Percentiles rank a stretch among this genome's conserved stretches.
phyloP scores from a whole-genome alignment of 2,329 filamentous ascomycete genomes.

The Madurella mycetomatis region DNA sequence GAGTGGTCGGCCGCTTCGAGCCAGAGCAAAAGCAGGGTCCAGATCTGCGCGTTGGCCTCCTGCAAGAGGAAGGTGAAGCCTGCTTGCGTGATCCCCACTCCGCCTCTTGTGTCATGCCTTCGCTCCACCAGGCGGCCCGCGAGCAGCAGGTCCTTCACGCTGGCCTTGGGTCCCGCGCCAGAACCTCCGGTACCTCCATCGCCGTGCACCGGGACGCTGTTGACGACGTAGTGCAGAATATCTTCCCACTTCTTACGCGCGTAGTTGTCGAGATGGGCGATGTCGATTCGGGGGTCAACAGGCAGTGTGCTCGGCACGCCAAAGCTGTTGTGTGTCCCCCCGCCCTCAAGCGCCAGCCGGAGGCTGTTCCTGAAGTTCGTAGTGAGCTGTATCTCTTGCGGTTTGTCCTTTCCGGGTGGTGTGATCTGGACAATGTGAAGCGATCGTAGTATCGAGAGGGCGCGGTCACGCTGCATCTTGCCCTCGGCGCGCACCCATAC shows the following conservation, averaged over 20 bases:
- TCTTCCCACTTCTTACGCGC: constrained; percentile 91
- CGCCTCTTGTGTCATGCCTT: constrained; percentile 33
- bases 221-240: constrained; percentile 92
- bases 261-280: constrained; percentile 75
- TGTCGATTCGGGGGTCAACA: constrained; percentile 58
- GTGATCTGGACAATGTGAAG: constrained; percentile 80
- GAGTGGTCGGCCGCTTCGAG: constrained; percentile 73
- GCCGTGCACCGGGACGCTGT: constrained; percentile 54
- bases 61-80: constrained; percentile 94
- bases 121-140: constrained; percentile 74
- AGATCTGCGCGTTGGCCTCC: constrained; percentile 94
- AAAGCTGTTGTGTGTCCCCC: constrained; percentile 81
- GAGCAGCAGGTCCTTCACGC: constrained; percentile 79
- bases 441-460: constrained; percentile 72
- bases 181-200: constrained; percentile 39
- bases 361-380: constrained; percentile 79
- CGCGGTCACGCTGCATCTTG: constrained; percentile 72
- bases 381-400: constrained; percentile 70
- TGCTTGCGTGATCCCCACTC: constrained; percentile 77
- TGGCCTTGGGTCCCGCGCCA: constrained; percentile 59
- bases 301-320: constrained; percentile 73
- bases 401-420: constrained; percentile 54
- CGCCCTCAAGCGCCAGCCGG: constrained; percentile 80
- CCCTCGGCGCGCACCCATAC: constrained; percentile 71
- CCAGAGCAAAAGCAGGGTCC: constrained; percentile 91